Base-by-base conservation (phyloP, 371 early-diverging fungal genomes). In the Lichtheimia ornata region DNA sequence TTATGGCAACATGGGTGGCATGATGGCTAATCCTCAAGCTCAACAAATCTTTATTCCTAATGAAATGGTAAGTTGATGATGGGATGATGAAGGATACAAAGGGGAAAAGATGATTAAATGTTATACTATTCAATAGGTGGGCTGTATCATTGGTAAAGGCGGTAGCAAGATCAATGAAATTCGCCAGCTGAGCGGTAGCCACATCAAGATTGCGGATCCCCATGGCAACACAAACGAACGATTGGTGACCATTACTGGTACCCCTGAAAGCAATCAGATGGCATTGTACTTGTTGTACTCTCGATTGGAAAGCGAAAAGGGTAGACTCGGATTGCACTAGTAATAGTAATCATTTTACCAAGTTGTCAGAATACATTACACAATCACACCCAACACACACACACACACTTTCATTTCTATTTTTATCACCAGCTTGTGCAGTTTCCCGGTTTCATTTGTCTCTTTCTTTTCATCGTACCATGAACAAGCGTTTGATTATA, bases 111-210 rank as follows among this genome's bases (percentile, higher is more conserved):
- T 50, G 50, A 13, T 4, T 50, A 13, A 25, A 47, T 20, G 44
- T 18, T 24, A 18, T 24, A 15, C 3, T 20, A 50, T 25, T 50
- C 0, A 5, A 6, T 64, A 79, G 80, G 80, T 93, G 24, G 94
- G 95, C 9, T 87, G 89, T 55, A 87, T 94, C 53, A 94, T 94
- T 73, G 95, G 95, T 64, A 92, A 91, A 68, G 88, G 88, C 2
- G 95, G 95, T n/a, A 79, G 78, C 35, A 89, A 88, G 71, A 94
- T 94, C 68, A 93, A 91, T 65, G 92, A 92, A 62, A 89, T 95
- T 44, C 84, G 94, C 55, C 83, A 86, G 42, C 62, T 83, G 53
- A 87, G 89, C 53, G 92, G 94, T 22, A 88, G 90, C 56, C 87
- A 89, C 63, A 89, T 94, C 74, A 88, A 88, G 67, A 88, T 91